phyloP scores from a whole-genome alignment of 441 rosid genomes.

The Breynia disticha region DNA sequence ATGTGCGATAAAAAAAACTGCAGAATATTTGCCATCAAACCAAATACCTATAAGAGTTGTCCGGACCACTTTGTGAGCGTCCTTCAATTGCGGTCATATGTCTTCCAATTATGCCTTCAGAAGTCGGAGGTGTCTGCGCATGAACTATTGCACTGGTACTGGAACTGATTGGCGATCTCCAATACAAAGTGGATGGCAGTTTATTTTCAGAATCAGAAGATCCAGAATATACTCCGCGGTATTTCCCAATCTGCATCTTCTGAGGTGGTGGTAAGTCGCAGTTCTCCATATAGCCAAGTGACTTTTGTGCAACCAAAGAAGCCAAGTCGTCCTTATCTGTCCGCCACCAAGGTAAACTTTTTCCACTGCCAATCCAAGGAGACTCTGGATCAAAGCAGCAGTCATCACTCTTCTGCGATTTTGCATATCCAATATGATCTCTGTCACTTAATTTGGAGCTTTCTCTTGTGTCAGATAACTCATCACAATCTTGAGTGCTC shows the following conservation, averaged over 20 bases:
- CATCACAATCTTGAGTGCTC: slow-evolving; percentile 27
- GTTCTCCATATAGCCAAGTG: slow-evolving; percentile 59
- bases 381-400: slow-evolving; percentile 35
- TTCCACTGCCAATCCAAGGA: slow-evolving; percentile 54
- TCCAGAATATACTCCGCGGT: slow-evolving; percentile 30
- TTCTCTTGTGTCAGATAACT: slow-evolving; percentile 27
- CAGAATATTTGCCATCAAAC: background rate
- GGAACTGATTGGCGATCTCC: slow-evolving; percentile 19
- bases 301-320: slow-evolving; percentile 75
- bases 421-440: slow-evolving; percentile 24
- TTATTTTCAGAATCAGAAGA: slow-evolving; percentile 26
- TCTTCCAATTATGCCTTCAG: slow-evolving; percentile 16
- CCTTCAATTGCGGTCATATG: slow-evolving; percentile 27
- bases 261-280: slow-evolving; percentile 96
- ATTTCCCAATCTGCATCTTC: slow-evolving; percentile 39
- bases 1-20: background rate
- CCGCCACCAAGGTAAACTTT: slow-evolving; percentile 87
- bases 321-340: slow-evolving; percentile 73
- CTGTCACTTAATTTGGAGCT: slow-evolving; percentile 31
- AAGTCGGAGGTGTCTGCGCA: slow-evolving; percentile 17
- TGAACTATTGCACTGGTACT: slow-evolving; percentile 21
- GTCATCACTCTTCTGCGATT: slow-evolving; percentile 31
- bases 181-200: slow-evolving; percentile 22
- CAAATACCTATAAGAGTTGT: slow-evolving; percentile 39
- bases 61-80: slow-evolving; percentile 21